These are phyloP conservation scores for Hypoxylon subgilvum DNA, from an alignment of 495 filamentous ascomycete species.

Conservation along the genomic window DNA sequence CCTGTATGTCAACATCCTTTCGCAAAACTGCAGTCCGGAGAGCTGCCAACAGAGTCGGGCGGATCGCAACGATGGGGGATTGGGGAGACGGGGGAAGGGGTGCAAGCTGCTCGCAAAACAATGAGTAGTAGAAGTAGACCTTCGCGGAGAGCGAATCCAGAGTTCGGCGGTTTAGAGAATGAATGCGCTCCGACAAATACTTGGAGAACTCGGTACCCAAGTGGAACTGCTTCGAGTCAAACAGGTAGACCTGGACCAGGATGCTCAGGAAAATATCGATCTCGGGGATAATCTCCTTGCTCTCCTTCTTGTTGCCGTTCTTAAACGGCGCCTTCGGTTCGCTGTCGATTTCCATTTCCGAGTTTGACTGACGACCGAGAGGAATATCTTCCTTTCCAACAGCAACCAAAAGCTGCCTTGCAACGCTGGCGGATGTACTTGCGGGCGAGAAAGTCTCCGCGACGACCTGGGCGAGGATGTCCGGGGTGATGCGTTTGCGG, in stretches of 20 bases:
- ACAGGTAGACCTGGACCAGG: slow-evolving; percentile 85
- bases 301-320: slow-evolving; percentile 61
- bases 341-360: slow-evolving; percentile 80
- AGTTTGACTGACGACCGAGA: slow-evolving; percentile 58
- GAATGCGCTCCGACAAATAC: slow-evolving; percentile 79
- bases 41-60: slow-evolving; percentile 83
- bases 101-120: slow-evolving; percentile 88
- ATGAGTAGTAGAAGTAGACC: slow-evolving; percentile 95
- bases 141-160: slow-evolving; percentile 91
- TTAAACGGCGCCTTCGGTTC: slow-evolving; percentile 57
- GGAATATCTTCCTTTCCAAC: slow-evolving; percentile 67
- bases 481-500: slow-evolving; percentile 84
- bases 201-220: slow-evolving; percentile 82
- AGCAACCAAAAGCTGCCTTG: slow-evolving; percentile 71
- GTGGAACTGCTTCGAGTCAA: slow-evolving; percentile 80
- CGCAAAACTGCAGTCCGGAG: slow-evolving; percentile 91
- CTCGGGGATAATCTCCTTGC: slow-evolving; percentile 83
- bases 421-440: slow-evolving; percentile 62
- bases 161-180: slow-evolving; percentile 88
- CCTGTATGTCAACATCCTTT: slow-evolving; percentile 95
- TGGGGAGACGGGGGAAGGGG: slow-evolving; percentile 86
- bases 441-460: slow-evolving; percentile 73
- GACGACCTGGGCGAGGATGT: slow-evolving; percentile 80
- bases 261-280: slow-evolving; percentile 91
- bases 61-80: slow-evolving; percentile 82